Percentiles rank a stretch among this genome's conserved stretches.
Evolutionary conservation across 179 eudicot species (phyloP).

Genomic region (Beta macrorhiza): DNA sequence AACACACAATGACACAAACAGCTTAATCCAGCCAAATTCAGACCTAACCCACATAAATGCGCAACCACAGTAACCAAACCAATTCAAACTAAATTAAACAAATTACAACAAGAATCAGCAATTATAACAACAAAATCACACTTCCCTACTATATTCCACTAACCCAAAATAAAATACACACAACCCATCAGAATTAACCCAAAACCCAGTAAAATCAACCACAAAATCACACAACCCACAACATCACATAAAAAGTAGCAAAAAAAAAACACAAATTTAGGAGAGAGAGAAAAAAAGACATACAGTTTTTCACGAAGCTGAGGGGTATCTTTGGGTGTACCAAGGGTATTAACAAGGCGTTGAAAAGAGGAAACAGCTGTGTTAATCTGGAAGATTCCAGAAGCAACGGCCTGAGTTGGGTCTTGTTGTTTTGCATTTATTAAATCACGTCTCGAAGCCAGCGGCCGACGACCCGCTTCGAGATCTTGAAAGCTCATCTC

Average conservation of each 20-base stretch:
- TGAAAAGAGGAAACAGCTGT: constrained; percentile 77
- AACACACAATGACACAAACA: background rate
- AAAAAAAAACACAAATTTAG: constrained; percentile 3
- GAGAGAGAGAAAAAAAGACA: constrained; percentile 12
- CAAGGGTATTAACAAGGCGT: constrained; percentile 78
- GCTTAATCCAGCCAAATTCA: background rate
- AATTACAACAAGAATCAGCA: background rate
- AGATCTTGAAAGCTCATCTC: constrained; percentile 77
- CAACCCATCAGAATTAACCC: constrained; percentile 3
- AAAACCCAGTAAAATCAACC: background rate
- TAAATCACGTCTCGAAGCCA: constrained; percentile 36
- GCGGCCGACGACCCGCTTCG: constrained; percentile 45
- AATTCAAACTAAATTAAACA: background rate
- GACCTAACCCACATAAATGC: background rate
- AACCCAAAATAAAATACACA: background rate
- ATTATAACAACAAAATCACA: background rate
- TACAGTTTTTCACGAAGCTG: constrained; percentile 75
- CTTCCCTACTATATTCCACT: background rate
- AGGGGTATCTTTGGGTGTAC: constrained; percentile 82
- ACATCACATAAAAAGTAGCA: background rate
- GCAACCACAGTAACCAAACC: background rate
- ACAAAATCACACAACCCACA: background rate
- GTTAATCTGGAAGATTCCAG: constrained; percentile 83
- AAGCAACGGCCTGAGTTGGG: constrained; percentile 60
- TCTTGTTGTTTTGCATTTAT: constrained; percentile 41